Percentiles rank a stretch among this genome's conserved stretches.
Conservation (phyloP, 306 rosid species). For the Aeschynomene evenia region DNA sequence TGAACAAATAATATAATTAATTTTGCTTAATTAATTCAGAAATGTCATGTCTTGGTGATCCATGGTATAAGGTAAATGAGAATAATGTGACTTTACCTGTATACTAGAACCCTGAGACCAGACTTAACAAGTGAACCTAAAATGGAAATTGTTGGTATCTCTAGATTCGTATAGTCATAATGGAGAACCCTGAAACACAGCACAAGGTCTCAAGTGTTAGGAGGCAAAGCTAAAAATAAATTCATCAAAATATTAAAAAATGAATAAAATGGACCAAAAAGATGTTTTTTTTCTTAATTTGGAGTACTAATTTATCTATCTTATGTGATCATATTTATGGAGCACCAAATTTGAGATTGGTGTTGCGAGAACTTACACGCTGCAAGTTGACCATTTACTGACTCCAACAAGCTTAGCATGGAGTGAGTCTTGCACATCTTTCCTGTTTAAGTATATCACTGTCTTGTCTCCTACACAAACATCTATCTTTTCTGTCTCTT, state of each 20-base stretch:
- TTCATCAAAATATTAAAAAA: no score
- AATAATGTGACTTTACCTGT: conserved; percentile 19
- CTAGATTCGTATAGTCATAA: background rate
- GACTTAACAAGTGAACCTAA: conserved; percentile 17
- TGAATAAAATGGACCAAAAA: no score
- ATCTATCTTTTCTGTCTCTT: conserved; percentile 47
- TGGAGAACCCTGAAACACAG: conserved; percentile 7
- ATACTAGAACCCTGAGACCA: conserved; percentile 35
- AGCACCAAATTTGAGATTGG: no score
- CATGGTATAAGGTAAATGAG: background rate
- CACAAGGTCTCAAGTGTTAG: background rate
- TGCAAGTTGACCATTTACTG: conserved; percentile 52
- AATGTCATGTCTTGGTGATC: background rate
- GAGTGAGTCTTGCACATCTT: conserved; percentile 61
- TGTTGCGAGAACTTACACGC: no score
- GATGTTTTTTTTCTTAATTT: no score
- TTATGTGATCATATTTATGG: no score
- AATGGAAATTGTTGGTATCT: no score
- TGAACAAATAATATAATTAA: background rate
- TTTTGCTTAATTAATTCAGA: background rate
- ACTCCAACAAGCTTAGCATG: conserved; percentile 67
- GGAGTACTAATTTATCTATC: no score
- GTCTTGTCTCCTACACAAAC: conserved; percentile 62
- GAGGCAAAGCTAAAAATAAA: no score
- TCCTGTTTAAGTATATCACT: conserved; percentile 49